Conservation (phyloP, 345 rosid genomes). For the Bruguiera parviflora region DNA sequence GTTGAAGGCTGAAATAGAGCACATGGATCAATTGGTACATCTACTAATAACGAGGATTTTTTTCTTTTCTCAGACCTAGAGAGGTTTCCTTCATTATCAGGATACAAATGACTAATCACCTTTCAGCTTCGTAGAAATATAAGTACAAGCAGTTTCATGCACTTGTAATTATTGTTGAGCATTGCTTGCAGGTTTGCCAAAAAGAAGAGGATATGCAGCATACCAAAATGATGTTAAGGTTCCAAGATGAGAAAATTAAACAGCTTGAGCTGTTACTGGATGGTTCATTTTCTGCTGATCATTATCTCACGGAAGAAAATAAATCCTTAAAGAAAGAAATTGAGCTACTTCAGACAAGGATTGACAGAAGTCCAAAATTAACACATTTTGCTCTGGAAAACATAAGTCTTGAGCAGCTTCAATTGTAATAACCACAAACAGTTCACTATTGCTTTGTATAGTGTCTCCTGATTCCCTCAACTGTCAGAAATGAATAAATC, state of each 20-base stretch:
- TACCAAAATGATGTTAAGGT: slow-evolving; percentile 46
- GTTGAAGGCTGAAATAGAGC: slow-evolving; percentile 62
- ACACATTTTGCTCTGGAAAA: slow-evolving; percentile 57
- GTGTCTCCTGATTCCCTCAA: not conserved
- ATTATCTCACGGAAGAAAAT: slow-evolving; percentile 60
- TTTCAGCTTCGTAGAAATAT: slow-evolving; percentile 4
- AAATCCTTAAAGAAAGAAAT: slow-evolving; percentile 58
- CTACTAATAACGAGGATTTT: slow-evolving; percentile 20
- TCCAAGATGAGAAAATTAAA: slow-evolving; percentile 62
- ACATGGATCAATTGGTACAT: slow-evolving; percentile 54
- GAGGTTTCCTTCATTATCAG: slow-evolving; percentile 1
- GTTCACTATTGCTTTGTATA: slow-evolving; percentile 19
- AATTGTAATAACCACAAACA: slow-evolving; percentile 43
- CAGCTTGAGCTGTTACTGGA: slow-evolving; percentile 48
- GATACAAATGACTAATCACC: not conserved
- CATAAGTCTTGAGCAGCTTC: slow-evolving; percentile 59
- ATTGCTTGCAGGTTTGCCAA: slow-evolving; percentile 48
- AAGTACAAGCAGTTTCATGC: not conserved
- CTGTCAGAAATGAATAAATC: not conserved
- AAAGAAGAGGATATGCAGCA: slow-evolving; percentile 63
- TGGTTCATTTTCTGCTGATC: slow-evolving; percentile 47
- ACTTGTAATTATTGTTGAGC: slow-evolving; percentile 21
- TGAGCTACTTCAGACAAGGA: slow-evolving; percentile 53
- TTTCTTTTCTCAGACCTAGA: not conserved
- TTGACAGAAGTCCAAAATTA: slow-evolving; percentile 57